phyloP scores from a whole-genome alignment of 352 stramenopile genomes.

The Phytophthora nicotianae region DNA sequence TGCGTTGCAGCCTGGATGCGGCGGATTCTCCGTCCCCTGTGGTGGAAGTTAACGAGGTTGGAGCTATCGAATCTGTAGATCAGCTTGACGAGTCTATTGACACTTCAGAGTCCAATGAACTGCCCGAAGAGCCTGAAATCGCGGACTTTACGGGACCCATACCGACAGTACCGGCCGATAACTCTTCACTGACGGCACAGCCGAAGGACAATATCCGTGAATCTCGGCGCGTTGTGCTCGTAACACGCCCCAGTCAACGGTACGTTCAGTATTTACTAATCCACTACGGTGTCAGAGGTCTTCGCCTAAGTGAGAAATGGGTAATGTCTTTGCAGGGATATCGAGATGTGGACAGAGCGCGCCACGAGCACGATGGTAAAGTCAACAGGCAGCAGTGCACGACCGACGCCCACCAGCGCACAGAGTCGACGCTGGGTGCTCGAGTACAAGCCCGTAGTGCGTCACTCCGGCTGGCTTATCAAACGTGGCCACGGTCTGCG shows the following conservation, averaged over 20 bases:
- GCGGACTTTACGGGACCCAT: conserved; percentile 9
- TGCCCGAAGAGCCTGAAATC: conserved; percentile 12
- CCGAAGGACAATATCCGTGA: conserved; percentile 28
- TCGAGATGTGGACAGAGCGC: conserved; percentile 82
- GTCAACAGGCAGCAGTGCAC: conserved; percentile 51
- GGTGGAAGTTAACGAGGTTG: conserved; percentile 1
- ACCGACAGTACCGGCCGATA: conserved; percentile 11
- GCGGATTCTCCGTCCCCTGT: conserved; percentile 18
- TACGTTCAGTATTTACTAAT: conserved; percentile 26
- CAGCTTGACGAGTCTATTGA: conserved; percentile 23
- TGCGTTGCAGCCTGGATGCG: conserved; percentile 44
- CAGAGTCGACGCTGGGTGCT: conserved; percentile 75
- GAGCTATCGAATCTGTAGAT: conserved; percentile 21
- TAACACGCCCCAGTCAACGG: conserved; percentile 74
- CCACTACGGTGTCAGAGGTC: conserved; percentile 7
- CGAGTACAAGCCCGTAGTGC: conserved; percentile 84
- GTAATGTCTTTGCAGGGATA: conserved; percentile 50
- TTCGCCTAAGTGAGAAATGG: conserved; percentile 9
- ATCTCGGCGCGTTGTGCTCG: conserved; percentile 67
- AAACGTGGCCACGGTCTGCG: conserved; percentile 80
- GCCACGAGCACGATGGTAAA: conserved; percentile 78
- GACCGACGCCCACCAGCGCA: conserved; percentile 50
- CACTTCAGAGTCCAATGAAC: conserved; percentile 7
- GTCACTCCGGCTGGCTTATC: conserved; percentile 88
- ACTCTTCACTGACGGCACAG: conserved; percentile 6